A percentile compares a stretch with the other conserved stretches of the same genome.
These are phyloP conservation scores for Trichoderma citrinoviride DNA, from an alignment of 2,329 filamentous ascomycete species.

Conservation along the genomic window DNA sequence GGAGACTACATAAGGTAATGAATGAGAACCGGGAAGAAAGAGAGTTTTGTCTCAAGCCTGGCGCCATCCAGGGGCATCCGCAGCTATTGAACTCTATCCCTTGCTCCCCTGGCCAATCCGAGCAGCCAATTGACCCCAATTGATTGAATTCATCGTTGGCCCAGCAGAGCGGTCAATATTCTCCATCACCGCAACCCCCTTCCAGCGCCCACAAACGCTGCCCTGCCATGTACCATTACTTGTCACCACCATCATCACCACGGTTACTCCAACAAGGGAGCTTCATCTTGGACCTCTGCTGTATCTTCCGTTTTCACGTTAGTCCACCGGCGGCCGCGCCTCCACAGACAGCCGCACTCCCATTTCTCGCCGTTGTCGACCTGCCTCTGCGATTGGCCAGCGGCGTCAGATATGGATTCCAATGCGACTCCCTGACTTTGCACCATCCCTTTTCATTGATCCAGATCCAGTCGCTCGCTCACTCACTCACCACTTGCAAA, in stretches of 20 bases:
- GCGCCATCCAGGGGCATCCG: neutral
- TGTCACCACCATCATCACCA: neutral
- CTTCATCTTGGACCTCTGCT: too few relatives aligned
- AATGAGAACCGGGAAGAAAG: neutral
- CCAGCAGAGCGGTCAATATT: neutral
- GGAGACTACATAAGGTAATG: neutral
- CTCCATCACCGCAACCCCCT: too few relatives aligned
- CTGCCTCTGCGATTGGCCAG: slow-evolving; percentile 6
- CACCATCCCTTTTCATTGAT: neutral
- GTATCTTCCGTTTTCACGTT: neutral
- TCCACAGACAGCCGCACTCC: slow-evolving; percentile 15
- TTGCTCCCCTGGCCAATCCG: slow-evolving; percentile 2
- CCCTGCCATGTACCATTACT: neutral
- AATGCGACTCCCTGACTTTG: neutral
- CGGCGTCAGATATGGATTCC: neutral
- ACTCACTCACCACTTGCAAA: neutral
- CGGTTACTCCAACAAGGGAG: neutral
- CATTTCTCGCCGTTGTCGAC: slow-evolving; percentile 11
- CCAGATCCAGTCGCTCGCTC: neutral
- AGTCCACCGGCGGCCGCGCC: neutral
- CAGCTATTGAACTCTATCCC: slow-evolving; percentile 13
- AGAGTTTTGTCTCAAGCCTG: neutral
- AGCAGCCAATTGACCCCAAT: too few relatives aligned
- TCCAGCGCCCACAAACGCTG: neutral
- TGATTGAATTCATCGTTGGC: too few relatives aligned